Conservation (phyloP, 805 yeast genomes). For the Pichia thaimueangensis region DNA sequence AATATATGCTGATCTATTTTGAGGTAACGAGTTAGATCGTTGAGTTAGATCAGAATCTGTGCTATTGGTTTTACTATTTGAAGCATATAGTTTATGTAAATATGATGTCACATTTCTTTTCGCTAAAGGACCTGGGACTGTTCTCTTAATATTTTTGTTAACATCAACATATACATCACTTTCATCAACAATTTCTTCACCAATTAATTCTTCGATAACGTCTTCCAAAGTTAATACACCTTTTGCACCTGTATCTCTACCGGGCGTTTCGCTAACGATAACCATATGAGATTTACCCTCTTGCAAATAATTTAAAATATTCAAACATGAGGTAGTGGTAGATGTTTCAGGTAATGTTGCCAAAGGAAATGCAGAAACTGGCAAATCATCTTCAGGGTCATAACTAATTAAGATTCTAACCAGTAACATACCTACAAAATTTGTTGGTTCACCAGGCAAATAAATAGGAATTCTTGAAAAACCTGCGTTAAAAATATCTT, state of each 20-base stretch:
- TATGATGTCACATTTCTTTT: conserved; percentile 65
- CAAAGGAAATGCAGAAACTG: conserved; percentile 87
- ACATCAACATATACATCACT: conserved; percentile 90
- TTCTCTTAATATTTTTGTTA: conserved; percentile 76
- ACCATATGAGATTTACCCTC: conserved; percentile 98
- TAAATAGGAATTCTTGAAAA: conserved; percentile 93
- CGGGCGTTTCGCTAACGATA: conserved; percentile 81
- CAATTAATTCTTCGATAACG: conserved; percentile 96
- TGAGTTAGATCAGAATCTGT: conserved; percentile 11
- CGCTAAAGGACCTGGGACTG: conserved; percentile 68
- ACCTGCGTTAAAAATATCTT: conserved; percentile 87
- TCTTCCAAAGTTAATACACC: conserved; percentile 94
- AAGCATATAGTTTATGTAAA: conserved; percentile 50
- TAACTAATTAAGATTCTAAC: conserved; percentile 90
- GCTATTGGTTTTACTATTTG: conserved; percentile 3
- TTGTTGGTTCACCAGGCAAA: conserved; percentile 79
- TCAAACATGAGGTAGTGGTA: conserved; percentile 85
- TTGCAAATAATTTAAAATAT: conserved; percentile 91
- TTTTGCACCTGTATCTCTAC: conserved; percentile 68
- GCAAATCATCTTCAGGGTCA: conserved; percentile 93
- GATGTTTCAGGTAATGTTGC: conserved; percentile 96
- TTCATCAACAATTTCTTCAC: conserved; percentile 96
- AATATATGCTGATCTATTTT: conserved; percentile 8
- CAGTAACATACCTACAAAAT: conserved; percentile 90
- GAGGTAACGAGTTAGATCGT: conserved; percentile 1